These are phyloP conservation scores for Magnolia sinica DNA, from an alignment of 164 flowering plant species.

Conservation along the genomic window DNA sequence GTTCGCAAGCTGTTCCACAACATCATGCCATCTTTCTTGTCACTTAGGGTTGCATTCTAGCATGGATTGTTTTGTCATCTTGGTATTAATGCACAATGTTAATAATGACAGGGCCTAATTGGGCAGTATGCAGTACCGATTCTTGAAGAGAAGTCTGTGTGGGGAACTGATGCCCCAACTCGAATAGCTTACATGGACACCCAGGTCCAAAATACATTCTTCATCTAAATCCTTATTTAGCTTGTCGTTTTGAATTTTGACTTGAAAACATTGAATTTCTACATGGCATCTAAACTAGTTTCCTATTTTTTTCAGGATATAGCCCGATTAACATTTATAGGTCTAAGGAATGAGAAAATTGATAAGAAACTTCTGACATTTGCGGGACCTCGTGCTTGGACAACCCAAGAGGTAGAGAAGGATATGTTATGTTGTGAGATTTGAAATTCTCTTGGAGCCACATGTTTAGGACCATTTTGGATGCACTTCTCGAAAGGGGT, in stretches of 20 bases:
- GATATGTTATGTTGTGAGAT: neutral
- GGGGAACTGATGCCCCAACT: constrained; percentile 99
- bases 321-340: constrained; percentile 88
- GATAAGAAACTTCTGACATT: constrained; percentile 83
- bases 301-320: constrained; percentile 57
- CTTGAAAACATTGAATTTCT: neutral
- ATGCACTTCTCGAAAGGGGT: no score
- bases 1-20: no score
- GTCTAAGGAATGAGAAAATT: constrained; percentile 76
- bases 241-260: neutral
- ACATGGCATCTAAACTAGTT: neutral
- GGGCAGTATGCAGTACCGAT: constrained; percentile 99
- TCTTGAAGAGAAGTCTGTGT: constrained; percentile 93
- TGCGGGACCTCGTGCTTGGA: constrained; percentile 99
- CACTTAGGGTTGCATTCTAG: neutral
- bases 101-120: constrained; percentile 64
- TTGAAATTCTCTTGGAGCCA: neutral
- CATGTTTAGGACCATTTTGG: no score
- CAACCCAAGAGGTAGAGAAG: constrained; percentile 86
- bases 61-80: neutral
- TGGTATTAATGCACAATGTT: neutral
- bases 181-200: constrained; percentile 99
- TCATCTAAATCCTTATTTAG: neutral
- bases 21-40: no score
- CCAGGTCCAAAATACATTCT: constrained; percentile 47